A percentile compares a stretch with the other conserved stretches of the same genome.
phyloP scores from a whole-genome alignment of 768 basidiomycete species.

The Trametes cingulata region DNA sequence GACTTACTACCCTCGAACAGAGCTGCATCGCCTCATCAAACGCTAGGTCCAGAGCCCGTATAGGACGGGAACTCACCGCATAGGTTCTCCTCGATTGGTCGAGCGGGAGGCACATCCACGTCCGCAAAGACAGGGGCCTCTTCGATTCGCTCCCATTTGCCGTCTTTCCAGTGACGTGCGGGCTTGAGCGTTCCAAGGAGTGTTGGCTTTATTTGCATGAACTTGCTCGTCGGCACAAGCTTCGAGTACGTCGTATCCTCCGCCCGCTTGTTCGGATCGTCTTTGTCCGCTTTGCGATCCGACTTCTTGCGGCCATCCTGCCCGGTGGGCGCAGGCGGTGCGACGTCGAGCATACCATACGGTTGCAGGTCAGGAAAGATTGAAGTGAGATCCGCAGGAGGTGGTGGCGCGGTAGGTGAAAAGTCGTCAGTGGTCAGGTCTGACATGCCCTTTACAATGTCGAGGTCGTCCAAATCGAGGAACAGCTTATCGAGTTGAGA shows the following conservation, averaged over 20 bases:
- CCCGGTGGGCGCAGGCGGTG: not conserved
- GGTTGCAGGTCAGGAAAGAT: slow-evolving; percentile 87
- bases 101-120: slow-evolving; percentile 38
- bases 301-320: slow-evolving; percentile 52
- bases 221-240: slow-evolving; percentile 69
- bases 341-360: slow-evolving; percentile 52
- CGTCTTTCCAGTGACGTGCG: slow-evolving; percentile 68
- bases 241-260: slow-evolving; percentile 82
- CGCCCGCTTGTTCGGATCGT: slow-evolving; percentile 71
- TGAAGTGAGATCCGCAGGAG: slow-evolving; percentile 53
- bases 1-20: slow-evolving; percentile 40
- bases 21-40: slow-evolving; percentile 27
- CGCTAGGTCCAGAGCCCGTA: not conserved
- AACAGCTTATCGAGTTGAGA: slow-evolving; percentile 48
- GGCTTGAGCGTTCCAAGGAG: slow-evolving; percentile 85
- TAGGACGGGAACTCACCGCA: slow-evolving; percentile 27
- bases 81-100: slow-evolving; percentile 36
- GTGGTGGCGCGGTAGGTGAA: slow-evolving; percentile 28
- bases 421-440: slow-evolving; percentile 32
- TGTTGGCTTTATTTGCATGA: slow-evolving; percentile 83
- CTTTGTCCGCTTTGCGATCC: slow-evolving; percentile 57
- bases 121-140: slow-evolving; percentile 48
- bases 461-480: slow-evolving; percentile 51
- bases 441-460: slow-evolving; percentile 33
- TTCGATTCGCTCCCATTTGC: slow-evolving; percentile 64